phyloP scores from a whole-genome alignment of 2,329 filamentous ascomycete species.

The Cadophora sp. region DNA sequence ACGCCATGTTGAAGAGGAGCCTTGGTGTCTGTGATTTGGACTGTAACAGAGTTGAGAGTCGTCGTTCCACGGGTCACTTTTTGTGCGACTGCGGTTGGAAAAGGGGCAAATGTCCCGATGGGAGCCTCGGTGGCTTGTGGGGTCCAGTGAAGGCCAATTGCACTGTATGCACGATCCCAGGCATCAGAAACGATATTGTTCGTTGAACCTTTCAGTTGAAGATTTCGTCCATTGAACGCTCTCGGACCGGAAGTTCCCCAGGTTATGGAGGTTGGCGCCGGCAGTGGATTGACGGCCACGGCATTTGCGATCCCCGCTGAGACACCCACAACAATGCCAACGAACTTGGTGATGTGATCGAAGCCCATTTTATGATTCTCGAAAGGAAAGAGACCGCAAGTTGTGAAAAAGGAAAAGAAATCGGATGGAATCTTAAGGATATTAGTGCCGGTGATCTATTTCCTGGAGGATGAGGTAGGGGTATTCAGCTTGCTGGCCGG shows the following conservation, averaged over 20 bases:
- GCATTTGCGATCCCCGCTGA: constrained; percentile 49
- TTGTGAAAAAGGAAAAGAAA: background rate
- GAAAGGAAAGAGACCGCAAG: background rate
- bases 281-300: constrained; percentile 60
- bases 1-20: constrained; percentile 62
- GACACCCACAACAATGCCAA: constrained; percentile 34
- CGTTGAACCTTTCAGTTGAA: constrained; percentile 46
- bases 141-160: constrained; percentile 60
- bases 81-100: constrained; percentile 51
- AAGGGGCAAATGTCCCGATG: constrained; percentile 56
- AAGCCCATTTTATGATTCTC: constrained; percentile 30
- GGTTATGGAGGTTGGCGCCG: constrained; percentile 58
- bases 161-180: constrained; percentile 56
- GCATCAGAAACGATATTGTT: constrained; percentile 51
- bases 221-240: constrained; percentile 15
- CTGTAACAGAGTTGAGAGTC: constrained; percentile 51
- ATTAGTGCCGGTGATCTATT: constrained; percentile 7
- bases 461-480: constrained; percentile 1
- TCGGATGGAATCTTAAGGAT: background rate
- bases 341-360: constrained; percentile 19
- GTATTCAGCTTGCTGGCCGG: constrained; percentile 4
- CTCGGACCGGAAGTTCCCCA: constrained; percentile 58
- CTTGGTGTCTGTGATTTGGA: constrained; percentile 53
- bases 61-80: constrained; percentile 44
- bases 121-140: constrained; percentile 60